Conservation (phyloP, 331 rosid species). For the Erythrophleum ivorense region DNA sequence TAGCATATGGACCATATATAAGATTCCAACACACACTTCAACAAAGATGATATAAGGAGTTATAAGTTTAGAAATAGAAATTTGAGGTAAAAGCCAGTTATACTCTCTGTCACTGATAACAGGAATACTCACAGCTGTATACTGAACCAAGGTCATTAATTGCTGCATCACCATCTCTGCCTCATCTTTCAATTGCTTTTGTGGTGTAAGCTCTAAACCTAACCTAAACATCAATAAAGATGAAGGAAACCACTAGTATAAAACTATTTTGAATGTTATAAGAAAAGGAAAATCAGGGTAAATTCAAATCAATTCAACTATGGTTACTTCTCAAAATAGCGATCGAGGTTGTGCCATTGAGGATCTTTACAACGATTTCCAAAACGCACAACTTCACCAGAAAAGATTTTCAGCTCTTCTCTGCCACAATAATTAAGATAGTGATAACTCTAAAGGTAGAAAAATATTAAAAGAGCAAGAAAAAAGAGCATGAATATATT, state of each 20-base stretch:
- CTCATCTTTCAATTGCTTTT: slow-evolving; percentile 85
- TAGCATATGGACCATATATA: not conserved
- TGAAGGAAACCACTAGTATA: slow-evolving; percentile 32
- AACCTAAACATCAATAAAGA: slow-evolving; percentile 58
- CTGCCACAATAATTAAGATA: slow-evolving; percentile 70
- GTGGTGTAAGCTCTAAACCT: slow-evolving; percentile 79
- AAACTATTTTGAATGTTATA: slow-evolving; percentile 37
- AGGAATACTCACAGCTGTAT: slow-evolving; percentile 85
- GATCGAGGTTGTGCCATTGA: slow-evolving; percentile 96
- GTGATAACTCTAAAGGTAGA: slow-evolving; percentile 28
- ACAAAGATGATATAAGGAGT: not conserved
- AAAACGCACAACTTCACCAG: slow-evolving; percentile 97
- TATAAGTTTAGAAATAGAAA: not conserved
- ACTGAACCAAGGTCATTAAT: slow-evolving; percentile 79
- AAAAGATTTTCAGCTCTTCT: slow-evolving; percentile 88
- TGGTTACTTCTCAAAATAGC: slow-evolving; percentile 91
- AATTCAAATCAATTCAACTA: slow-evolving; percentile 32
- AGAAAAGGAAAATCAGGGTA: slow-evolving; percentile 28
- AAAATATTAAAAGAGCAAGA: not conserved
- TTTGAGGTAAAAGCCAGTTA: not conserved
- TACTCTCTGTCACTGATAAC: not conserved
- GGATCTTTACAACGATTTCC: slow-evolving; percentile 99
- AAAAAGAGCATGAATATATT: slow-evolving; percentile 3
- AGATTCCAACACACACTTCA: not conserved
- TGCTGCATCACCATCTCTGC: slow-evolving; percentile 90